Conservation (phyloP, 1,284 basidiomycete genomes). For the Pascua guehoae region DNA sequence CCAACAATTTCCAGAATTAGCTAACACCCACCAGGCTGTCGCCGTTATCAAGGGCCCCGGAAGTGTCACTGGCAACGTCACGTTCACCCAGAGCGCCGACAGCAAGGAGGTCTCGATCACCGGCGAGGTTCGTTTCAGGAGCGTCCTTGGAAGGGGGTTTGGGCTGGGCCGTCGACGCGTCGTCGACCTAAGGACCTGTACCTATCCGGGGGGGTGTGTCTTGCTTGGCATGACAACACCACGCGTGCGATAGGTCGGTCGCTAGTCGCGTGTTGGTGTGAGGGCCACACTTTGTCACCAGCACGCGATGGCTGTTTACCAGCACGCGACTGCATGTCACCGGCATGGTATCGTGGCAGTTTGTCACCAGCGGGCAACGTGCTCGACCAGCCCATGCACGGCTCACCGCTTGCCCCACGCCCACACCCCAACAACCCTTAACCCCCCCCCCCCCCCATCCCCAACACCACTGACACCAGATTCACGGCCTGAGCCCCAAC, state of each 20-base stretch:
- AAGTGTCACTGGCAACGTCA: constrained; percentile 10
- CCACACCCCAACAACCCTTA: not conserved
- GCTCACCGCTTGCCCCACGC: not conserved
- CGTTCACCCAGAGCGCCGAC: constrained; percentile 7
- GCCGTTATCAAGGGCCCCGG: constrained; percentile 6
- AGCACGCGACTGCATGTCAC: too few relatives aligned
- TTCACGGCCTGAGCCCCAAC: constrained; percentile 5
- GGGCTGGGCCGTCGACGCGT: not conserved
- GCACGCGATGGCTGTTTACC: too few relatives aligned
- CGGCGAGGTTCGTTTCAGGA: constrained; percentile 9
- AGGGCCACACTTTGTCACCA: too few relatives aligned
- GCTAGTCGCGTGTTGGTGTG: too few relatives aligned
- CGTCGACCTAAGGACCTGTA: too few relatives aligned
- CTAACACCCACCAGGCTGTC: constrained; percentile 2
- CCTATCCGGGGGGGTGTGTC: not conserved
- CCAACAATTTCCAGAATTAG: too few relatives aligned
- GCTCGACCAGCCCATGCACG: not conserved
- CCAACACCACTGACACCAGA: constrained; percentile 5
- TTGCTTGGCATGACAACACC: not conserved
- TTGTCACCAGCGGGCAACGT: not conserved
- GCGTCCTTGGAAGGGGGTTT: too few relatives aligned
- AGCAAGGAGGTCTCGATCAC: constrained; percentile 4
- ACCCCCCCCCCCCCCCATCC: not conserved
- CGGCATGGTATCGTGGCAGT: not conserved
- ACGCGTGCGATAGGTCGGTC: too few relatives aligned